These are phyloP conservation scores for Blastomyces percursus DNA, from an alignment of 2,329 filamentous ascomycete species.

Conservation along the genomic window DNA sequence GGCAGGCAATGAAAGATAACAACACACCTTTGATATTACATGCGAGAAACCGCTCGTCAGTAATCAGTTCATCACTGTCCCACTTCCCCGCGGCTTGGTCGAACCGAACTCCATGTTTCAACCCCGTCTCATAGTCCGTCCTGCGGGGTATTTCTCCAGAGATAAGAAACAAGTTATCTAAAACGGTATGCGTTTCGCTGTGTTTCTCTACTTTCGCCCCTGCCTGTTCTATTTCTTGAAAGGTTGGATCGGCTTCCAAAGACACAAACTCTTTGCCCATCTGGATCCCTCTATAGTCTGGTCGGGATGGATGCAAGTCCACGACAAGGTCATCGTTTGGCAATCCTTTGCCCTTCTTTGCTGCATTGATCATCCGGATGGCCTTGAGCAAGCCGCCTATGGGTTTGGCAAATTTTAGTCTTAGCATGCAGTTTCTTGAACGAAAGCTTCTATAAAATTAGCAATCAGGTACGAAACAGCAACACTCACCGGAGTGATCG, in stretches of 20 bases:
- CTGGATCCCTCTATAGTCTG: conserved; percentile 40
- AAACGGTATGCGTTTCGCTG: conserved; percentile 34
- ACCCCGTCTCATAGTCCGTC: conserved; percentile 41
- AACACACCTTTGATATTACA: conserved; percentile 41
- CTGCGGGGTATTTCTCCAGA: conserved; percentile 43
- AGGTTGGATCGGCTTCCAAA: conserved; percentile 43
- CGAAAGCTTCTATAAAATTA: background rate
- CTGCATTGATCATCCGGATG: conserved; percentile 38
- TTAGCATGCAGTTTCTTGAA: background rate
- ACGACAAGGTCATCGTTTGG: conserved; percentile 26
- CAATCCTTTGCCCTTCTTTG: conserved; percentile 22
- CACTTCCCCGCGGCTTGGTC: conserved; percentile 17
- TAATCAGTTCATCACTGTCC: conserved; percentile 34
- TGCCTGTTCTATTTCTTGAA: conserved; percentile 37
- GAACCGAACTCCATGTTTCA: conserved; percentile 38
- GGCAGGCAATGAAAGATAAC: background rate
- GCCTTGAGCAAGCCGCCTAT: conserved; percentile 41
- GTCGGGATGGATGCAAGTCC: conserved; percentile 45
- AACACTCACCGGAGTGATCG: conserved; percentile 40
- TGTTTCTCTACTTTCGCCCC: conserved; percentile 34
- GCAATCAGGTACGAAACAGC: background rate
- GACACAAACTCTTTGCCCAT: conserved; percentile 35
- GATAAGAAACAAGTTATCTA: conserved; percentile 43
- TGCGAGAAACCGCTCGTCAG: conserved; percentile 45
- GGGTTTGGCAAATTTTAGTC: background rate